Evolutionary conservation across 495 filamentous ascomycete species (phyloP).

Genomic region (Xylaria cubensis): DNA sequence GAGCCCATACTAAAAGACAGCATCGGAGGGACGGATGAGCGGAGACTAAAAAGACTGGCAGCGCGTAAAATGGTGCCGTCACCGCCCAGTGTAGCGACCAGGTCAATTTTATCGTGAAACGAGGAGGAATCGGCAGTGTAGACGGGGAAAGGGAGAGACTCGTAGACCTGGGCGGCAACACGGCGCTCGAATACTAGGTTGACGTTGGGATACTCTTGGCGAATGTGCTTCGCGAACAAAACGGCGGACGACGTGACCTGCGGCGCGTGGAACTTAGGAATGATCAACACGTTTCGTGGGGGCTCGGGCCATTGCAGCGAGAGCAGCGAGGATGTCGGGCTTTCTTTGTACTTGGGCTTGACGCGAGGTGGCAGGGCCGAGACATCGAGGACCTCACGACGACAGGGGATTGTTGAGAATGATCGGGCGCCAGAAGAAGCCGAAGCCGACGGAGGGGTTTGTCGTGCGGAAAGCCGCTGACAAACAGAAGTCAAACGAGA

Average conservation of each 20-base stretch:
- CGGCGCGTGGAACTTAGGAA: constrained; percentile 81
- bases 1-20: constrained; percentile 97
- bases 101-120: constrained; percentile 74
- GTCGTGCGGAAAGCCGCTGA: constrained; percentile 14
- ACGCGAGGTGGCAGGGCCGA: constrained; percentile 60
- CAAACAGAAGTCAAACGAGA: constrained; percentile 11
- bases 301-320: constrained; percentile 88
- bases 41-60: constrained; percentile 86
- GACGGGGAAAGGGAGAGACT: constrained; percentile 76
- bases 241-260: constrained; percentile 74
- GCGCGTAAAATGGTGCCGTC: constrained; percentile 96
- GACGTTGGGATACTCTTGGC: constrained; percentile 77
- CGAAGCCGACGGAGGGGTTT: neutral
- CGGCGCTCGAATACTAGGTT: constrained; percentile 83
- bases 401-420: constrained; percentile 54
- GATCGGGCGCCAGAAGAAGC: constrained; percentile 31
- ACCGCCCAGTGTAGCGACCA: constrained; percentile 87
- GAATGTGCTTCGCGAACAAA: constrained; percentile 83
- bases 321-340: constrained; percentile 65
- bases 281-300: constrained; percentile 86
- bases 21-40: constrained; percentile 83
- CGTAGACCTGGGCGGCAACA: constrained; percentile 75
- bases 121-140: constrained; percentile 63
- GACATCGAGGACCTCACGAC: constrained; percentile 56
- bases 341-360: constrained; percentile 56